phyloP scores from a whole-genome alignment of 2,329 filamentous ascomycete species.

The Emydomyces testavorans region DNA sequence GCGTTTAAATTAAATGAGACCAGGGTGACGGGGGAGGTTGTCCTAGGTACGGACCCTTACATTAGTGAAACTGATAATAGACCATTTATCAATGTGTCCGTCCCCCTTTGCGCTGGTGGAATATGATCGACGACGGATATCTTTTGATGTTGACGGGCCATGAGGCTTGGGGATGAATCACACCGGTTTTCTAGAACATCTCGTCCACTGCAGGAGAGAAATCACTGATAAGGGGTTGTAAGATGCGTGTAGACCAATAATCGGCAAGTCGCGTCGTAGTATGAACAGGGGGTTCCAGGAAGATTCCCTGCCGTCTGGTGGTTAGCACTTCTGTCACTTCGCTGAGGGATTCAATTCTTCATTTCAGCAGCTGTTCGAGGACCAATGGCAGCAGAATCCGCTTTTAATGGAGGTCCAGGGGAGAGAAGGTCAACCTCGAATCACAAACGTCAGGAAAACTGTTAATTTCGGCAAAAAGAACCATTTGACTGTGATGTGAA shows the following conservation, averaged over 20 bases:
- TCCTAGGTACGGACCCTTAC: conserved; percentile 11
- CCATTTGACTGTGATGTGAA: too few species aligned
- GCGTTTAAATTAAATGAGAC: conserved; percentile 11
- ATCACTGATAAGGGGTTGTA: neutral
- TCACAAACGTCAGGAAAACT: too few species aligned
- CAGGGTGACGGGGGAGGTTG: conserved; percentile 2
- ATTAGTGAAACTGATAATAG: conserved; percentile 12
- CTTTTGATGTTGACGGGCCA: conserved; percentile 1
- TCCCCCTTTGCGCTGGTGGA: neutral
- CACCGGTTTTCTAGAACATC: conserved; percentile 5
- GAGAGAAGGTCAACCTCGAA: too few species aligned
- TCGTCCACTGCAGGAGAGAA: neutral
- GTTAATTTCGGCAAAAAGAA: too few species aligned
- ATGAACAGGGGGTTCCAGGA: too few species aligned
- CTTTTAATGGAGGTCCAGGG: too few species aligned
- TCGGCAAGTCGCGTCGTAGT: too few species aligned
- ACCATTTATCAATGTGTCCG: conserved; percentile 1
- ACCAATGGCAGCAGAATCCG: too few species aligned
- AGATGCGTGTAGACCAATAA: neutral
- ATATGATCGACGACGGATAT: neutral
- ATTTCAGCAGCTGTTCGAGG: too few species aligned
- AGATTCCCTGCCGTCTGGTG: neutral
- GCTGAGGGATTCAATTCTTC: too few species aligned
- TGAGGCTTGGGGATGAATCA: neutral
- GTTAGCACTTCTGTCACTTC: too few species aligned